Percentiles rank a stretch among this genome's conserved stretches.
Evolutionary conservation across 176 grass and related monocot species (phyloP).

Genomic region (Musa schizocarpa): DNA sequence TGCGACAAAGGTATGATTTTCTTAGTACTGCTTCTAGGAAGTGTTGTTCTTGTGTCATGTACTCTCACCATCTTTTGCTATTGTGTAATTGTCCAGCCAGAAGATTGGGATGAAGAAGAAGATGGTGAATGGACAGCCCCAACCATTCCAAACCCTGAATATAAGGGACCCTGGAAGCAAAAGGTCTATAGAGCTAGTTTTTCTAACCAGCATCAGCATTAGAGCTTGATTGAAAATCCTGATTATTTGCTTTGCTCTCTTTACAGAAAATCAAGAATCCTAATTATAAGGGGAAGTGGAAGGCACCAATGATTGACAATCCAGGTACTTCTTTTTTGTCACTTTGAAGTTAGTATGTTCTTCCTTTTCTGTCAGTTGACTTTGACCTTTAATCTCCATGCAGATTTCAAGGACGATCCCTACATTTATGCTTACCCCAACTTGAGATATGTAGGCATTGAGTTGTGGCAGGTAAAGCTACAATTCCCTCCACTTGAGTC

Average conservation of each 20-base stretch:
- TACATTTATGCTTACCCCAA: constrained; percentile 43
- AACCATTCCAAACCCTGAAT: constrained; percentile 47
- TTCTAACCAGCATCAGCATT: background rate
- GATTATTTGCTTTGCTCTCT: constrained; percentile 9
- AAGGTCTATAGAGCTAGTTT: constrained; percentile 15
- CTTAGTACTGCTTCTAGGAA: background rate
- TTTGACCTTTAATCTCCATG: constrained; percentile 1
- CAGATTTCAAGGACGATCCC: constrained; percentile 60
- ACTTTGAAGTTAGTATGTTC: background rate
- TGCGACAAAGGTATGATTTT: constrained; percentile 36
- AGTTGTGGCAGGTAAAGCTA: constrained; percentile 52
- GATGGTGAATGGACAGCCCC: constrained; percentile 64
- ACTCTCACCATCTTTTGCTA: background rate
- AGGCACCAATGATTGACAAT: constrained; percentile 60
- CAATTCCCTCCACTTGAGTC: background rate
- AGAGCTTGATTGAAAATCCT: background rate
- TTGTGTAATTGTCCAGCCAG: constrained; percentile 28
- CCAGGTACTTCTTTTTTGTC: constrained; percentile 26
- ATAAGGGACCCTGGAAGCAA: constrained; percentile 47
- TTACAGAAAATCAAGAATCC: constrained; percentile 66
- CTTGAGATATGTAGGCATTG: constrained; percentile 60
- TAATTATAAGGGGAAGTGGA: constrained; percentile 58
- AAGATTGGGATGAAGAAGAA: constrained; percentile 58
- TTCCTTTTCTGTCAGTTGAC: background rate
- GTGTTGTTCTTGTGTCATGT: background rate